Base-by-base conservation (phyloP, 192 early-diverging fungal genomes). In the Linderina pennispora region DNA sequence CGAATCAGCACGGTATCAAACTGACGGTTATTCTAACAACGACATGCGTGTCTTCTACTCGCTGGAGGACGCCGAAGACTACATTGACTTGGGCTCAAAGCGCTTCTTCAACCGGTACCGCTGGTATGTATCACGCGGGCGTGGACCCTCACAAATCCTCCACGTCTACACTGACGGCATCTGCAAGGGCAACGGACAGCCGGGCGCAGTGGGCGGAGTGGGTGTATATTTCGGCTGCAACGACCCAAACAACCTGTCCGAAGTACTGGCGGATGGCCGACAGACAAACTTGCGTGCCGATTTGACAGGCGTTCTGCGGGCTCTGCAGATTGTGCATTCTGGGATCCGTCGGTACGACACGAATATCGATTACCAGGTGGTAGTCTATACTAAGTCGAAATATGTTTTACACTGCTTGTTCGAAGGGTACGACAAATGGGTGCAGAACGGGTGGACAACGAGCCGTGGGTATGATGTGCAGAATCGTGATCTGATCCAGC, bases 151-250 rank as follows among this genome's bases (percentile, higher is more conserved):
- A 11, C 5, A 31, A 5, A 31, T 11, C 28, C 28, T 76, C 1
- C 58, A 75, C 0, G 74, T 88, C 8, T 92, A 90, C 64, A 94
- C 90, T 0, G 91, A 97, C 45, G 93, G 93, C 23, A 79, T 82
- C 34, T 78, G 87, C 48, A 41, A 67, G 13, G 53, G 62, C 7
- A 97, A 97, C 72, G 92, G 92, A 13, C 48, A 37, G 16, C 1
- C 15, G 8, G 45, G 51, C 3, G 89, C 87, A 3, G 50, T 59
- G 4, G 94, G 88, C 22, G 94, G 94, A 15, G 55, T 89, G 16
- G 94, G 94, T 7, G 88, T 94, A 17, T 94, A 77, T 49, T 97
- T 83, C 57, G 88, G 86, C 8, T 44, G 51, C 0, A 60, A 66
- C 31, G 86, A 94, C 64, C 63, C 83, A 21, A 76, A 82, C 34